Base-by-base conservation (phyloP, 139 green algal species). In the Tetraselmis striata region DNA sequence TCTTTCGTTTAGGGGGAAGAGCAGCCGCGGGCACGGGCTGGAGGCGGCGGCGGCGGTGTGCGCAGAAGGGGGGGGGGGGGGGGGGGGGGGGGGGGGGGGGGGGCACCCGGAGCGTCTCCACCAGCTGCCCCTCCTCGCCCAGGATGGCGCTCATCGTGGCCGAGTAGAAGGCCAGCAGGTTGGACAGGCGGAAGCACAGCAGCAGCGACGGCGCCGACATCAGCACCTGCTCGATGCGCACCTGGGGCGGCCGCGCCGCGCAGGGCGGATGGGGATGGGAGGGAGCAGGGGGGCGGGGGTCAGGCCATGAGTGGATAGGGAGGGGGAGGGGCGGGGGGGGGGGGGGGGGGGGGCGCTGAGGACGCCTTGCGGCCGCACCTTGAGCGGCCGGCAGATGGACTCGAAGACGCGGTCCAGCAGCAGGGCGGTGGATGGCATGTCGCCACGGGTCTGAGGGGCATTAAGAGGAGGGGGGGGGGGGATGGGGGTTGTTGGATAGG, bases 331-430 rank as follows among this genome's bases (percentile, higher is more conserved):
- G n/a, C n/a, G n/a, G n/a, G n/a, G n/a, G n/a, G n/a, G n/a, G n/a
- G n/a, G n/a, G n/a, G n/a, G n/a, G n/a, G n/a, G n/a, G n/a, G n/a
- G n/a, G n/a, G n/a, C n/a, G n/a, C n/a, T n/a, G n/a, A n/a, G n/a
- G n/a, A n/a, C n/a, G n/a, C n/a, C n/a, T n/a, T n/a, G n/a, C 92
- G 84, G 29, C n/a, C 93, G 84, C 29, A 96, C 94, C 82, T 94
- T 94, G n/a, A 99, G 92, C 31, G 96, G 96, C 0, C 94, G 86
- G 87, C 94, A 98, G 31, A 99, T 93, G 83, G 89, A 92, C 83
- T 98, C 95, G 83, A 99, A 96, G 26, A 99, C 92, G 30, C 89
- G 85, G 88, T 97, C 94, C 79, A 99, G 90, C 81, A 98, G 90
- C 29, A 88, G 89, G 5, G 84, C 32, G 23, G 91, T 90, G 77